Evolutionary conservation across 2,329 filamentous ascomycete genomes (phyloP), one percentile per base, ranked within the genome.

Genomic region (Exophiala aquamarina): DNA sequence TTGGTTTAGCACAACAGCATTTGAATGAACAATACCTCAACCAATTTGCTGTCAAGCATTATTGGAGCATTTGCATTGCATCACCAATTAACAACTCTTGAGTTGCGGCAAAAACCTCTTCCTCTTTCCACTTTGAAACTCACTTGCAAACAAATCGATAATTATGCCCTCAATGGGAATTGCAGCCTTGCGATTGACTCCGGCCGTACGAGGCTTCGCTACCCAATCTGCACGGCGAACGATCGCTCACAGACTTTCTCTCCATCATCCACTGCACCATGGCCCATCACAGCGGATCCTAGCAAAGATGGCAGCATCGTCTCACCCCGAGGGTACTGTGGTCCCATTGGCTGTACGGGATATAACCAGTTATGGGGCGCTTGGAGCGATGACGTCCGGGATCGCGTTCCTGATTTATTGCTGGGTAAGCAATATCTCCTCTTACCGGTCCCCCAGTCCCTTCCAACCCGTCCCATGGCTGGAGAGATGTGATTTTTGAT

Each of bases 341-440:
- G 19, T 55, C 19, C 49, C 52, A 19, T 18, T 44, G 26, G 14
- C 42, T 11, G 40, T 55, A 9, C 52, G 52, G 11, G 52, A 55
- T 33, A 42, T 35, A 23, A 49, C 44, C 20, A 52, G 49, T 31
- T 55, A 55, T 32, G 26, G 39, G 15, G 52, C 52, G n/a, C 45
- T 55, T 7, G 52, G 44, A 20, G 52, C 45, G 28, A 33, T 55
- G 39, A 50, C 52, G n/a, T 49, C 52, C 7, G 44, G 42, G 38
- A 49, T 43, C 20, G 49, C 52, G 28, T 55, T 51, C 35, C 13
- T 51, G 49, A 35, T 55, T 31, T 55, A 55, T 49, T 55, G 45
- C 46, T 45, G 44, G 52, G 52, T 55, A 52, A 52, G 52, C 49
- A 52, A 55, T 47, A 38, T 49, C 31, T 49, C 49, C 38, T 51